Percentiles rank a stretch among this genome's conserved stretches.
Evolutionary conservation across 2,329 filamentous ascomycete genomes (phyloP).

Genomic region (Myriosclerotinia scirpicola): DNA sequence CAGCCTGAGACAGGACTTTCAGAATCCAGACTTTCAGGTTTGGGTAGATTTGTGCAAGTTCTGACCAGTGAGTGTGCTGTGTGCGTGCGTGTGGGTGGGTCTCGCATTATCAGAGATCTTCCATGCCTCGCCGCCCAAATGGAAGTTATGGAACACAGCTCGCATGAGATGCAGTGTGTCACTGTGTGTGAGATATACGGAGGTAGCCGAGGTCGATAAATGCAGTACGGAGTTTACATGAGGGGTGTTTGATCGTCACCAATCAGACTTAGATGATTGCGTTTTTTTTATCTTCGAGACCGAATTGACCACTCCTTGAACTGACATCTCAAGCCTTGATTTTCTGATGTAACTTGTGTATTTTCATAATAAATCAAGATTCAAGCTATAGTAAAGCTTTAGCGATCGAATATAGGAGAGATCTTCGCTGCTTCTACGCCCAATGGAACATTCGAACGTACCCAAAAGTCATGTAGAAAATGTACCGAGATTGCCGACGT

Average conservation of each 20-base stretch:
- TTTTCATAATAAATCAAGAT: background rate
- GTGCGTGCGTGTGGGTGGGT: background rate
- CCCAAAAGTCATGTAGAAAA: background rate
- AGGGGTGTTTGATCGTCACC: background rate
- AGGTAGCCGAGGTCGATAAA: background rate
- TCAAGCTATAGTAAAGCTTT: background rate
- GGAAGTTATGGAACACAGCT: background rate
- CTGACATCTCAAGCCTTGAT: background rate
- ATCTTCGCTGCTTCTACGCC: constrained; percentile 18
- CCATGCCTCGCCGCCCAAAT: background rate
- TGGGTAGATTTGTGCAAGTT: background rate
- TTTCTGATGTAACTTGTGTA: background rate
- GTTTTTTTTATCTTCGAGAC: background rate
- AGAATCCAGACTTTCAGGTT: background rate
- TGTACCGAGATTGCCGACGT: background rate
- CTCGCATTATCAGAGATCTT: background rate
- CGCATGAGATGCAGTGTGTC: background rate
- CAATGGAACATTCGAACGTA: constrained; percentile 1
- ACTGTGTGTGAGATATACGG: background rate
- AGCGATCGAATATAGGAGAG: constrained; percentile 19
- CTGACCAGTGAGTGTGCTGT: background rate
- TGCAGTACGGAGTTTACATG: too few relatives aligned
- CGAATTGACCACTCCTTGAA: background rate
- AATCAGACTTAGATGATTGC: background rate
- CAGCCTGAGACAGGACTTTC: too few relatives aligned